Evolutionary conservation across 2,329 filamentous ascomycete genomes (phyloP), one percentile per base, ranked within the genome.

Genomic region (Pyrenophora graminea): DNA sequence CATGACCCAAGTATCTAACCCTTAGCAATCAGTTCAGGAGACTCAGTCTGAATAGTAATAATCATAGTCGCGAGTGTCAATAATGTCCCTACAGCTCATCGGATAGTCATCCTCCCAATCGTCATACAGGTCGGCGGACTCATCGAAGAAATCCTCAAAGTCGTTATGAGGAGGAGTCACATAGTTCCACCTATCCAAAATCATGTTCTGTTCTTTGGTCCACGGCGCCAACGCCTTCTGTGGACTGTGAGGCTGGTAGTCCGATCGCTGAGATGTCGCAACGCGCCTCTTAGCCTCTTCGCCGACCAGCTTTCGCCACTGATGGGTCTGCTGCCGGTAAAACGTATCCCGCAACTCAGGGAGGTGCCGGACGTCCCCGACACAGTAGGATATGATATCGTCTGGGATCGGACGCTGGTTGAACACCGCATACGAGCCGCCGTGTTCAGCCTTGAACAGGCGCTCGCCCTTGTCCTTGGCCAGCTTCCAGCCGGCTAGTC

Each of bases 361-460:
- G 3, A 68, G 55, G 25, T 41, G 59, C 41, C 44, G 46, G 8
- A 66, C 66, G 53, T 66, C 63, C 5, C 51, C 50, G 4, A 58
- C 58, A 50, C 68, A 71, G 54, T 70, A 70, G 6, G 41, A 23
- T 4, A 58, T 45, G 13, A 71, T 64, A 4, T 66, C 66, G 3
- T 62, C 50, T 6, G 50, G 44, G 3, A 69, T 53, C 10, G 67
- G 66, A 8, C 68, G 67, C 15, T 51, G 1, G 34, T 67, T 67
- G 52, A 71, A 71, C 9, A 68, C 61, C 7, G 64, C 60, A 38
- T 61, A 66, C 8, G 51, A 56, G 27, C 67, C 69, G 10, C 68
- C 66, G 25, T 54, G 5, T 53, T 66, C 59, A 0, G 56, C 18
- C 10, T 41, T 51, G 50, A 67, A 72, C 7, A 66, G 33, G 45